phyloP scores from a whole-genome alignment of 768 basidiomycete species.

The Amanita subjunquillea region DNA sequence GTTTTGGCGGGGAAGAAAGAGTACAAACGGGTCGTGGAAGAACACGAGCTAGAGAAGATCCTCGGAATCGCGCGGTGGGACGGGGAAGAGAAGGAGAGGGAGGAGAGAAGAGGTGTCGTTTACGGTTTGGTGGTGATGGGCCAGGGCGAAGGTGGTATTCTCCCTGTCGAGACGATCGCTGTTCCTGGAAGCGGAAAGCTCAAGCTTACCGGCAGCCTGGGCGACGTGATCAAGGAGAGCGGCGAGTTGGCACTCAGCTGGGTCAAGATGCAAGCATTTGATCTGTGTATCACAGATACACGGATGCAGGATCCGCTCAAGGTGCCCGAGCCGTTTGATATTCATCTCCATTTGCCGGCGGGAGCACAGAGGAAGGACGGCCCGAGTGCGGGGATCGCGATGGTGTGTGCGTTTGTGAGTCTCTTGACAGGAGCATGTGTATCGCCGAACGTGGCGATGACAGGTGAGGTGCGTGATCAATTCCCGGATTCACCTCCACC shows the following conservation, averaged over 20 bases:
- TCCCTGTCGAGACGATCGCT: slow-evolving; percentile 76
- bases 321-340: slow-evolving; percentile 60
- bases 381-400: slow-evolving; percentile 82
- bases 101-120: slow-evolving; percentile 65
- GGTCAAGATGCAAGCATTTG: slow-evolving; percentile 82
- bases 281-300: slow-evolving; percentile 63
- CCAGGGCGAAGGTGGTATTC: slow-evolving; percentile 74
- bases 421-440: slow-evolving; percentile 70
- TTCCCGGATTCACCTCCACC: background rate
- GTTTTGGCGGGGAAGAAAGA: slow-evolving; percentile 15
- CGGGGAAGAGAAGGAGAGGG: slow-evolving; percentile 68
- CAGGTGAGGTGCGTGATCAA: slow-evolving; percentile 57
- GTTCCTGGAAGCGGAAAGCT: slow-evolving; percentile 69
- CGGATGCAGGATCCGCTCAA: slow-evolving; percentile 68
- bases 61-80: slow-evolving; percentile 77
- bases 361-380: slow-evolving; percentile 94
- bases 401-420: slow-evolving; percentile 84
- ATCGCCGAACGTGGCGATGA: slow-evolving; percentile 73
- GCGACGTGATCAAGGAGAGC: slow-evolving; percentile 86
- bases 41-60: slow-evolving; percentile 71
- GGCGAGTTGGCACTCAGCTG: slow-evolving; percentile 86
- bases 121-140: slow-evolving; percentile 86
- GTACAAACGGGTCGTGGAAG: slow-evolving; percentile 55
- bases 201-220: slow-evolving; percentile 75
- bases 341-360: slow-evolving; percentile 83